phyloP scores from a whole-genome alignment of 1,284 basidiomycete species.

The Rhizoctonia solani region DNA sequence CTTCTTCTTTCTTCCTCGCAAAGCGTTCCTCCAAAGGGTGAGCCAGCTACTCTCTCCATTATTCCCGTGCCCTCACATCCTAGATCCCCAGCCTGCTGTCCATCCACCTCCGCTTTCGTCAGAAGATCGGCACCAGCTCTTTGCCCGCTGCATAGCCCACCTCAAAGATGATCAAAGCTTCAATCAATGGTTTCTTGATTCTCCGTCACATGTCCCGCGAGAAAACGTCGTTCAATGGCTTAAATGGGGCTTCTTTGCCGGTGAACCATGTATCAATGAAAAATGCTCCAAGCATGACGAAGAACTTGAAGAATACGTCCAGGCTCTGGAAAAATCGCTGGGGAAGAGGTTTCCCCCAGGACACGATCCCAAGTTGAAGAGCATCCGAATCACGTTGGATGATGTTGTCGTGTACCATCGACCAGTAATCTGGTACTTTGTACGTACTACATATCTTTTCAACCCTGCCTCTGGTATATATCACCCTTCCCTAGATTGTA shows the following conservation, averaged over 20 bases:
- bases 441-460: constrained; percentile 44
- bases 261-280: constrained; percentile 45
- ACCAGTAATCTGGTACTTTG: constrained; percentile 65
- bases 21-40: constrained; percentile 55
- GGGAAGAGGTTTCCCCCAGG: constrained; percentile 51
- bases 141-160: constrained; percentile 52
- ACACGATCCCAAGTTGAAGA: constrained; percentile 47
- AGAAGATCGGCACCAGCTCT: constrained; percentile 54
- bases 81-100: constrained; percentile 48
- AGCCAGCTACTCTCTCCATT: constrained; percentile 37
- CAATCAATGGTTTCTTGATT: constrained; percentile 58
- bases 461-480: neutral
- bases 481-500: constrained; percentile 53
- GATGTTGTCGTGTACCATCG: constrained; percentile 58
- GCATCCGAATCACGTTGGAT: constrained; percentile 61
- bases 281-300: constrained; percentile 52
- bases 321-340: constrained; percentile 48
- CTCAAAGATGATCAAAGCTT: constrained; percentile 45
- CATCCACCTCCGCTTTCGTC: constrained; percentile 51
- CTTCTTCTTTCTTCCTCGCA: constrained; percentile 56
- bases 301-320: constrained; percentile 55
- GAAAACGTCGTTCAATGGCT: constrained; percentile 64
- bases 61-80: constrained; percentile 10
- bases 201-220: constrained; percentile 43
- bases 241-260: constrained; percentile 64